Base-by-base conservation (phyloP, 2,329 filamentous ascomycete species). In the Orbilia quercus region DNA sequence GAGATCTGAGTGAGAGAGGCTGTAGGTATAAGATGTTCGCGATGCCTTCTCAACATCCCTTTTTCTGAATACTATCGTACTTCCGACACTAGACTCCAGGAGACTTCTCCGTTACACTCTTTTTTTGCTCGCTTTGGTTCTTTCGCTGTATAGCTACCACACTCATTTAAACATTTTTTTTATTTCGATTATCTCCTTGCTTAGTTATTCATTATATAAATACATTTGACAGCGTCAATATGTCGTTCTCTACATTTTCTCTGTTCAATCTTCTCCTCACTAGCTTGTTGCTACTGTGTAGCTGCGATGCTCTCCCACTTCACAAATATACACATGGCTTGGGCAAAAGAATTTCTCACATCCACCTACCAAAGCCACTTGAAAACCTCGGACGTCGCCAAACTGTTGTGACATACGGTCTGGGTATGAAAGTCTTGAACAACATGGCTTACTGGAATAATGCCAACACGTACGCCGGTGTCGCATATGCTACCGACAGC, bases 141-240 rank as follows among this genome's bases (percentile, higher is more conserved):
- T 65, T 64, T 65, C 67, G 67, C 67, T 53, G 16, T 59, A 23
- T 31, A 54, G 67, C 67, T 59, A 65, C 67, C 67, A 72, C 67
- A 65, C 44, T 72, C 67, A 40, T 72, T 72, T 40, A 45, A 9
- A 45, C 16, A 5, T 20, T 9, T 60, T 42, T 53, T 44, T 53
- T 40, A 31, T 59, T 25, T 31, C 28, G 4, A 31, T 31, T 31
- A 31, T 31, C 28, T 31, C 4, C 5, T 31, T 31, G 28, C 28
- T 31, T 36, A 58, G 12, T 36, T 38, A 64, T 60, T 71, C 45
- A 20, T 55, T 69, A 54, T 12, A 50, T 18, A 23, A 44, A 45
- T 55, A 28, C 31, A 55, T 57, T 31, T 70, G 55, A 67, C 38
- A 51, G 42, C 38, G 36, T 44, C 65, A 70, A 70, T 23, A 71